A percentile compares a stretch with the other conserved stretches of the same genome.
These are phyloP conservation scores for Abrus pulchellus DNA, from an alignment of 306 rosid species.

Conservation along the genomic window DNA sequence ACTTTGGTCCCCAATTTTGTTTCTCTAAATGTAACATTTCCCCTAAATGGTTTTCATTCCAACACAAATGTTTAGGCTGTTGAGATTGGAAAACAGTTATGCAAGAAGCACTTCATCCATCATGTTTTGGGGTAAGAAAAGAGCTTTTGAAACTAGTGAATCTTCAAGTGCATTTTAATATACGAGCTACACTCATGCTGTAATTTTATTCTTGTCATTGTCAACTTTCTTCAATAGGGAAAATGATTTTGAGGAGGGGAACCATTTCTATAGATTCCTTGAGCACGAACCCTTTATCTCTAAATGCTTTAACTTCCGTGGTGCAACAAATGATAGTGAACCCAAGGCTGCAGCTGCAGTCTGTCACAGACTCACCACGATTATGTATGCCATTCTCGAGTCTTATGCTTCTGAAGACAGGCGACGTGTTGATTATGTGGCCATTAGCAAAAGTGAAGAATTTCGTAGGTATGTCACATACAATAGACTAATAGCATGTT, in stretches of 20 bases:
- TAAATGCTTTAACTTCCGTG: slow-evolving; percentile 80
- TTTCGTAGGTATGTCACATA: slow-evolving; percentile 73
- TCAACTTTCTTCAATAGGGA: slow-evolving; percentile 60
- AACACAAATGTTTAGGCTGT: slow-evolving; percentile 67
- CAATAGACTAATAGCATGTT: not conserved
- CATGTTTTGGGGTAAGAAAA: slow-evolving; percentile 83
- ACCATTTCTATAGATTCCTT: slow-evolving; percentile 82
- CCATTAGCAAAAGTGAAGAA: slow-evolving; percentile 90
- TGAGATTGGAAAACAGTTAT: slow-evolving; percentile 81
- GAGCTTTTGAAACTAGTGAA: slow-evolving; percentile 39
- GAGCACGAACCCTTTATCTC: slow-evolving; percentile 84
- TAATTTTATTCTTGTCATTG: slow-evolving; percentile 34
- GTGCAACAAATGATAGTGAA: slow-evolving; percentile 65
- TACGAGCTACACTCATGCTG: not conserved
- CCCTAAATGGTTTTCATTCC: slow-evolving; percentile 33
- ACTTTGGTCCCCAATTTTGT: not conserved
- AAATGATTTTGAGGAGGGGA: slow-evolving; percentile 84
- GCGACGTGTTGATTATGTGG: slow-evolving; percentile 68
- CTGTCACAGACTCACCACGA: slow-evolving; percentile 74
- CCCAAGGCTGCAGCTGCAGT: slow-evolving; percentile 76
- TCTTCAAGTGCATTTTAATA: not conserved
- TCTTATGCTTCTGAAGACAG: slow-evolving; percentile 85
- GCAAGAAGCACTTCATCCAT: slow-evolving; percentile 81
- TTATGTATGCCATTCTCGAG: slow-evolving; percentile 93
- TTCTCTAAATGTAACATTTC: slow-evolving; percentile 18